These are phyloP conservation scores for Nemania sp. DNA, from an alignment of 2,329 filamentous ascomycete species.

Conservation along the genomic window DNA sequence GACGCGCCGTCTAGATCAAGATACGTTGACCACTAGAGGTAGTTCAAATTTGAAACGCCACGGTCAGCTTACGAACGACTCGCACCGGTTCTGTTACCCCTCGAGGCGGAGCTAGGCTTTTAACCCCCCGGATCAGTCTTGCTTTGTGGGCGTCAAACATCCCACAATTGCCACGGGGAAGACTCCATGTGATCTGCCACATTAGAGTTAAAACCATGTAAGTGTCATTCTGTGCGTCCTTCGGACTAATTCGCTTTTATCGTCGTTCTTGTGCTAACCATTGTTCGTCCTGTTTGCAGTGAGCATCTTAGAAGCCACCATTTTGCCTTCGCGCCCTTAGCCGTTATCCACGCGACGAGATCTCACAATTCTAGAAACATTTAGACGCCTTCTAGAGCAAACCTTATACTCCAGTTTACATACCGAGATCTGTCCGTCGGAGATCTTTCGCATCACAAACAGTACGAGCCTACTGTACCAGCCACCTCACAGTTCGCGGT, in stretches of 20 bases:
- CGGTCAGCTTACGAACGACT: background rate
- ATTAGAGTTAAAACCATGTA: constrained; percentile 10
- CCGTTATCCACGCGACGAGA: background rate
- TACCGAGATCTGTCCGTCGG: background rate
- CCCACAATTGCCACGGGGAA: background rate
- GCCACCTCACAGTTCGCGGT: background rate
- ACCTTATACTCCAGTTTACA: constrained; percentile 16
- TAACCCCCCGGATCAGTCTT: background rate
- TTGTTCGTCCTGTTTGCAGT: background rate
- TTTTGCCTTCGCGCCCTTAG: background rate
- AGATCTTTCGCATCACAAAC: background rate
- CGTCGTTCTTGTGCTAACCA: background rate
- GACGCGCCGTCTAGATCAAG: background rate
- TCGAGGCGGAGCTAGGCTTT: background rate
- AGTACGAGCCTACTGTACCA: constrained; percentile 27
- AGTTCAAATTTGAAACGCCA: constrained; percentile 4
- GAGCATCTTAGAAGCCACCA: background rate
- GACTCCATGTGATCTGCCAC: constrained; percentile 8
- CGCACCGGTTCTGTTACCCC: background rate
- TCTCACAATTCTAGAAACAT: constrained; percentile 13
- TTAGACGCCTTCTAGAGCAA: constrained; percentile 28
- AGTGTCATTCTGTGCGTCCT: background rate
- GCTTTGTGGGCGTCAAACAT: background rate
- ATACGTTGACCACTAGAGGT: constrained; percentile 5
- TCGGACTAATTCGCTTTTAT: background rate